Base-by-base conservation (phyloP, 768 basidiomycete genomes). In the Fibroporia radiculosa region DNA sequence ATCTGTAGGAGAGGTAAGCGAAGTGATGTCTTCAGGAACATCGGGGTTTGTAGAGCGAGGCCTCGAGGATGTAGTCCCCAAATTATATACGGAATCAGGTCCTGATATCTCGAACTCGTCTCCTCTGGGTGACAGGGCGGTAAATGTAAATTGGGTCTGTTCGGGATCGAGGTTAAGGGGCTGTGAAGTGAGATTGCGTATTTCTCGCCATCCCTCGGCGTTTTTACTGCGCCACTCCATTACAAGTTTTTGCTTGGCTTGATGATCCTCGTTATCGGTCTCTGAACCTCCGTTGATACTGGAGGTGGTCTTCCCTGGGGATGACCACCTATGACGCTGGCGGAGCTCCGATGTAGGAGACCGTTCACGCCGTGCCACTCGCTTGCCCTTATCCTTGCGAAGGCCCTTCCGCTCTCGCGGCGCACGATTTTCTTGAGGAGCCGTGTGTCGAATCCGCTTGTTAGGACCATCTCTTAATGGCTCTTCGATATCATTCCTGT, bases 361-460 rank as follows among this genome's bases (percentile, higher is more conserved):
- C 11, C 31, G 40, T 27, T 45, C 47, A 20, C 34, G 12, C n/a
- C 13, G 29, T 13, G 11, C 20, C 3, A 32, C 25, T 13, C 24
- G 42, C n/a, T 34, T 48, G 1, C 42, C 47, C 36, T 50, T 53
- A 12, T 34, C 45, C 27, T 42, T 44, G 20, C 32, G 8, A 38
- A 23, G 26, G 44, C 36, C n/a, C 36, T 35, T 2, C 28, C 48
- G 26, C 37, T 27, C 12, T 12, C 23, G 6, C 4, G 22, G 28
- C 8, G 13, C 18, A 23, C 18, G 22, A 20, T 39, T 33, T 39
- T 14, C 44, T 25, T 29, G 2, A 36, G 31, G 19, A 42, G 28
- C 26, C 19, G 20, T 29, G 2, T 16, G 41, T 18, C 41, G 41
- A 3, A 32, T 2, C 11, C 19, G 16, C 28, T 42, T 42, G 27